phyloP scores from a whole-genome alignment of 768 basidiomycete genomes.

The Saitozyma sp. region DNA sequence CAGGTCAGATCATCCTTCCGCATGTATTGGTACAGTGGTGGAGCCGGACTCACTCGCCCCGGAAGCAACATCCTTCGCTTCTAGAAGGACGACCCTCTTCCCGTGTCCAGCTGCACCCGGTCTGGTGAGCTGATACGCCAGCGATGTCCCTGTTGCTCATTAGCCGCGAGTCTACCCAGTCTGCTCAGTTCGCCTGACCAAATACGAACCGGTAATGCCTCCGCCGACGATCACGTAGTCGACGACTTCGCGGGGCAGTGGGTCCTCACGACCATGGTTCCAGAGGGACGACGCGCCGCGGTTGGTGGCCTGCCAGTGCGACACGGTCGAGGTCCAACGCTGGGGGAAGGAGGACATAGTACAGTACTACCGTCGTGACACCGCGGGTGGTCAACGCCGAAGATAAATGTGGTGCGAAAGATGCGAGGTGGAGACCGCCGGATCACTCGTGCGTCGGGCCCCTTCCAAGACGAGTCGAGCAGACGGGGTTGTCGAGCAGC shows the following conservation, averaged over 20 bases:
- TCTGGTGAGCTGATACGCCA: slow-evolving; percentile 38
- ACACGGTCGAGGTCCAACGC: slow-evolving; percentile 36
- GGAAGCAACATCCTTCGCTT: slow-evolving; percentile 40
- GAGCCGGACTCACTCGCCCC: slow-evolving; percentile 24
- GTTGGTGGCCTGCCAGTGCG: slow-evolving; percentile 45
- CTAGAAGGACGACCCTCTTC: slow-evolving; percentile 21
- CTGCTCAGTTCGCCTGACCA: not conserved
- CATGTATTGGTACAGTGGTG: not conserved
- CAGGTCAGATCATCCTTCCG: too few relatives aligned
- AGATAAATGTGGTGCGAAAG: too few relatives aligned
- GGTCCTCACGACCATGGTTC: slow-evolving; percentile 10
- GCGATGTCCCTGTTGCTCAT: slow-evolving; percentile 19
- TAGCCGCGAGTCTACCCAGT: not conserved
- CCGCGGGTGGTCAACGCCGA: too few relatives aligned
- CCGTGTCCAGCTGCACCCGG: slow-evolving; percentile 8
- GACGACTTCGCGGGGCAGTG: slow-evolving; percentile 13
- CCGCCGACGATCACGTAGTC: slow-evolving; percentile 30
- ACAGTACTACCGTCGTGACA: not conserved
- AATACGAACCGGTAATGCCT: slow-evolving; percentile 24
- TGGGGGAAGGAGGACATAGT: slow-evolving; percentile 41
- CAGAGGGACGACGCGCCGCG: slow-evolving; percentile 23
- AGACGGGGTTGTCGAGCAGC: too few relatives aligned
- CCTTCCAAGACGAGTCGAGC: too few relatives aligned
- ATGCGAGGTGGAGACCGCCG: too few relatives aligned
- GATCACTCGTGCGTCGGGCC: too few relatives aligned